Percentiles rank a stretch among this genome's conserved stretches.
Evolutionary conservation across 2,329 filamentous ascomycete genomes (phyloP).

Genomic region (Hypoxylon sp.): DNA sequence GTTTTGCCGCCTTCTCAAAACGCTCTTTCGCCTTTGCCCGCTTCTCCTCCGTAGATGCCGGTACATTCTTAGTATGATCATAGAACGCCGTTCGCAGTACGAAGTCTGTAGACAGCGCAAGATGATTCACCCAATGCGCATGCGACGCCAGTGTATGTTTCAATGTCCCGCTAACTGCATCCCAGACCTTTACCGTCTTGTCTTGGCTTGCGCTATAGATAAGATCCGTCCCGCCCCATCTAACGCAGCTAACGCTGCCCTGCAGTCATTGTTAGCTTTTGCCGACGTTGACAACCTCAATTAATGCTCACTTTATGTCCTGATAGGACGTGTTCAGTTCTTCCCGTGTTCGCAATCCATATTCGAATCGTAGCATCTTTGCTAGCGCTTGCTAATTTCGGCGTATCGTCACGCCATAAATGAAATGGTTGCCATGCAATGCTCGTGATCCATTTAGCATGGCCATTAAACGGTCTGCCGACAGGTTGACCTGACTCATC

Average conservation of each 20-base stretch:
- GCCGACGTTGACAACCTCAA: conserved; percentile 2
- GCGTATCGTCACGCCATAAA: conserved; percentile 79
- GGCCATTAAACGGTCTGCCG: conserved; percentile 82
- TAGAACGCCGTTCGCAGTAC: conserved; percentile 87
- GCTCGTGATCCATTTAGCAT: conserved; percentile 89
- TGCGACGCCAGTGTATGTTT: conserved; percentile 85
- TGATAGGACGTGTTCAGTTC: conserved; percentile 84
- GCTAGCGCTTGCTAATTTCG: conserved; percentile 86
- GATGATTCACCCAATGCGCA: conserved; percentile 95
- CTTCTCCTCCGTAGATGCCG: conserved; percentile 78
- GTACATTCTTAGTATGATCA: conserved; percentile 81
- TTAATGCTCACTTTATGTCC: conserved; percentile 74
- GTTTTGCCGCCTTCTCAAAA: conserved; percentile 86
- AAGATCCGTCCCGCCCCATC: conserved; percentile 91
- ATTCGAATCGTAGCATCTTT: conserved; percentile 91
- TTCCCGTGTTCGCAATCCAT: conserved; percentile 85
- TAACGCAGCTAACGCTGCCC: conserved; percentile 88
- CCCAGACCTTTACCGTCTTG: conserved; percentile 93
- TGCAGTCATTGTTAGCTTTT: conserved; percentile 54
- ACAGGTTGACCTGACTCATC: conserved; percentile 83
- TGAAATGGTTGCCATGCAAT: conserved; percentile 96
- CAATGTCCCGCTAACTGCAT: conserved; percentile 82
- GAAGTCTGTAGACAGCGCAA: conserved; percentile 93
- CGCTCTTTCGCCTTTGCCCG: conserved; percentile 81
- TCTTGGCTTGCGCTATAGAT: conserved; percentile 92